Evolutionary conservation across 345 rosid genomes (phyloP), one percentile per base, ranked within the genome.

Genomic region (Moricandia arvensis): DNA sequence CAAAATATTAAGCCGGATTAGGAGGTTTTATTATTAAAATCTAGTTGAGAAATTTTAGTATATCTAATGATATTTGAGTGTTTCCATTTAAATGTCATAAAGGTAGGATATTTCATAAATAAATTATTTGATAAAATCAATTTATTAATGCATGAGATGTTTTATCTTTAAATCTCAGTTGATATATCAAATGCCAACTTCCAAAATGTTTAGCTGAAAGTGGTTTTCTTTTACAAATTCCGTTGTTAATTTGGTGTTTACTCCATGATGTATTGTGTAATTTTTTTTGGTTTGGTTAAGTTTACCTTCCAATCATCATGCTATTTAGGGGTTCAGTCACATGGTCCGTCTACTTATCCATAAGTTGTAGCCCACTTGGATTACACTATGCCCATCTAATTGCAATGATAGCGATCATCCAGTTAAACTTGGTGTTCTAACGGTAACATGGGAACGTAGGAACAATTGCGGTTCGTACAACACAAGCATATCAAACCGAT

Each of bases 321-420:
- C 54, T 37, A 27, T 58, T 5, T 8, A 60, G 17, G 17, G 45
- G 21, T 30, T 29, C 10, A 47, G 8, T 47, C 24, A 54, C 67
- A 61, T 72, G 60, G 60, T 8, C 35, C 3, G 29, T 71, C 21
- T 71, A n/a, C n/a, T n/a, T n/a, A 71, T 71, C 59, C 59, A 18
- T 31, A 45, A 60, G 30, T 5, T 31, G 45, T 47, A 37, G 33
- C n/a, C 33, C 33, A 71, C 15, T 60, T 60, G 34, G 75, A 43
- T 17, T 60, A 29, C 12, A 47, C 45, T 8, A 57, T 12, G 4
- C 37, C 9, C 33, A 30, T 59, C 13, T 59, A 27, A 59, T 29
- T 12, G 16, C 49, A 43, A 16, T 16, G 4, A 17, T 16, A 41
- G 13, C 16, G 41, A 70, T 43, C 29, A 70, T 27, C 18, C 67